Conservation (phyloP, 75 land plant species). For the Sequoiadendron giganteum region DNA sequence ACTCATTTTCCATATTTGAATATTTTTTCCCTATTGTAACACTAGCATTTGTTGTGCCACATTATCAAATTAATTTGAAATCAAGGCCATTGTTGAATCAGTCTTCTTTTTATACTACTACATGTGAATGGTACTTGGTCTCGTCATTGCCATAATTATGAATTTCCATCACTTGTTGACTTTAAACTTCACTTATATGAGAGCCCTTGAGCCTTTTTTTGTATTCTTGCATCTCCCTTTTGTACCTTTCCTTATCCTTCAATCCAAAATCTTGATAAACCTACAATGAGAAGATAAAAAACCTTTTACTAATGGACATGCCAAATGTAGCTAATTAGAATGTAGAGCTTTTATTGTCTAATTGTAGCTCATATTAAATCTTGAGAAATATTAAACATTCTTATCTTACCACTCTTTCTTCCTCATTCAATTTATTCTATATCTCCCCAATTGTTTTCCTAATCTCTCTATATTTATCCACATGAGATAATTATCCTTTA, state of each 20-base stretch:
- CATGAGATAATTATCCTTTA: too few relatives aligned
- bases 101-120: neutral
- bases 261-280: too few relatives aligned
- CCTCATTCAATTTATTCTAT: slow-evolving; percentile 71
- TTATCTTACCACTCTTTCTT: slow-evolving; percentile 56
- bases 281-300: slow-evolving; percentile 15
- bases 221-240: too few relatives aligned
- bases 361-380: neutral
- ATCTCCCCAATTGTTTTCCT: slow-evolving; percentile 88
- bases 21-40: neutral
- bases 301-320: neutral
- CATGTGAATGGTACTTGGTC: neutral
- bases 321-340: neutral
- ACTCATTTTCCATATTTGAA: neutral
- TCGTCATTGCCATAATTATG: neutral
- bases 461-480: slow-evolving; percentile 72
- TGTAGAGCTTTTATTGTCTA: neutral
- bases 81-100: neutral
- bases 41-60: neutral
- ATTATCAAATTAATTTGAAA: neutral
- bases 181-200: neutral
- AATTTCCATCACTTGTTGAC: neutral
- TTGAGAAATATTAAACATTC: neutral
- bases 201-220: neutral
- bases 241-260: too few relatives aligned